Evolutionary conservation across 2,329 filamentous ascomycete genomes (phyloP), one percentile per base, ranked within the genome.

Genomic region (Aspergillus cejpii): DNA sequence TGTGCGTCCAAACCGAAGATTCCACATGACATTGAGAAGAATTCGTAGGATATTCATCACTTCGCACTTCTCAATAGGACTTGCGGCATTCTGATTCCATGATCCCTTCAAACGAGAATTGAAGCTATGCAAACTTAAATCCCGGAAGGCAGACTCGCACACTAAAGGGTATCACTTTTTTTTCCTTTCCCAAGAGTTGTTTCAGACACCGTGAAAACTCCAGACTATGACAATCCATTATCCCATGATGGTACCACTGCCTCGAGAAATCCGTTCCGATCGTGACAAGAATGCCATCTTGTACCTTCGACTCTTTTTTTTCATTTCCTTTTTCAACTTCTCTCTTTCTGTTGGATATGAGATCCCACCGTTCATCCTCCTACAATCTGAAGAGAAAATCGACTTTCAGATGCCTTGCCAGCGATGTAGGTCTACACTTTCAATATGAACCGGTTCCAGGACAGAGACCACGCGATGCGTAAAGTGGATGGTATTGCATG

Each of bases 91-190:
- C 47, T 48, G 50, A 50, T 56, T 55, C 52, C 58, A 55, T 55
- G 53, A 49, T 51, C 57, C 55, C 55, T 51, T 52, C 44, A 14
- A 50, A 60, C 55, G 58, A 58, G 59, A 59, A 53, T 59, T 59
- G 58, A 64, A 64, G 58, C 61, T 62, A 59, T 61, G 61, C 61
- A 63, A 57, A 59, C 57, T 61, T 59, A 57, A 58, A 60, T 58
- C 58, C 61, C 56, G 52, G 52, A 60, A 63, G 61, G 62, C 60
- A 65, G 61, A 67, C 62, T 61, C 61, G 57, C 60, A 61, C 61
- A 62, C 57, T 60, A 63, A 34, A 66, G 66, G 65, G 65, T 68
- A 68, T 68, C 65, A 68, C 60, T 67, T 66, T 67, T 65, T 62
- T 59, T 60, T 65, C 58, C 60, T 59, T 60, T 65, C 58, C 60